Conservation (phyloP, 2,329 filamentous ascomycete species). For the Eutypella sp. region DNA sequence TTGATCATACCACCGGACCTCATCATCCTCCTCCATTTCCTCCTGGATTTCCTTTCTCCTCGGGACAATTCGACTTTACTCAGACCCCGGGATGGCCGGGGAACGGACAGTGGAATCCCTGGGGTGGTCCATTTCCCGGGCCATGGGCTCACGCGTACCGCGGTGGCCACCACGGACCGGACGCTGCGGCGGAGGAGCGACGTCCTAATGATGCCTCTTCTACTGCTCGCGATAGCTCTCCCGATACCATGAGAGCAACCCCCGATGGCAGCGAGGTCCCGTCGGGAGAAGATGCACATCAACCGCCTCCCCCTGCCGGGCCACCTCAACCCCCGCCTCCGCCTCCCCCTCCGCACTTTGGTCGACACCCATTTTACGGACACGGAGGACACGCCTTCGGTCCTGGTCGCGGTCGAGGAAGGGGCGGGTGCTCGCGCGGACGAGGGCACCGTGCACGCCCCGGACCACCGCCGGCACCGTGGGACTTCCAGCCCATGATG, state of each 20-base stretch:
- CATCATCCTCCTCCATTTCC: conserved; percentile 19
- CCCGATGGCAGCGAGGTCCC: conserved; percentile 9
- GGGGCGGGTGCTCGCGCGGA: conserved; percentile 12
- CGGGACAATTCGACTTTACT: conserved; percentile 14
- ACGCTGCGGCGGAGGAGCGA: conserved; percentile 18
- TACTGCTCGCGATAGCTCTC: too few species aligned
- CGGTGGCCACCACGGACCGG: conserved; percentile 19
- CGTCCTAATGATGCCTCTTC: conserved; percentile 16
- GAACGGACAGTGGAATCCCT: conserved; percentile 12
- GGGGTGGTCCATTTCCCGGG: conserved; percentile 5
- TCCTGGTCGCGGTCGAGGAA: conserved; percentile 8
- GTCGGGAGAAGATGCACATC: conserved; percentile 10
- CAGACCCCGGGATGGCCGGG: conserved; percentile 11
- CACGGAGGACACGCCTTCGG: conserved; percentile 16
- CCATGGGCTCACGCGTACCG: conserved; percentile 15
- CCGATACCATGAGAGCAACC: conserved; percentile 25
- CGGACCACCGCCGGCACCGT: conserved; percentile 17
- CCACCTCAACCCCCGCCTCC: conserved; percentile 16
- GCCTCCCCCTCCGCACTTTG: conserved; percentile 11
- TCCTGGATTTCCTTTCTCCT: conserved; percentile 30
- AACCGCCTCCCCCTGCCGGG: conserved; percentile 10
- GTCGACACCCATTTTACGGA: conserved; percentile 7
- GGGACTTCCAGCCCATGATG: conserved; percentile 37
- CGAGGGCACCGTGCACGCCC: conserved; percentile 14
- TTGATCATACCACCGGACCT: conserved; percentile 29